Base-by-base conservation (phyloP, 139 green algal genomes). In the Gonium pectorale region DNA sequence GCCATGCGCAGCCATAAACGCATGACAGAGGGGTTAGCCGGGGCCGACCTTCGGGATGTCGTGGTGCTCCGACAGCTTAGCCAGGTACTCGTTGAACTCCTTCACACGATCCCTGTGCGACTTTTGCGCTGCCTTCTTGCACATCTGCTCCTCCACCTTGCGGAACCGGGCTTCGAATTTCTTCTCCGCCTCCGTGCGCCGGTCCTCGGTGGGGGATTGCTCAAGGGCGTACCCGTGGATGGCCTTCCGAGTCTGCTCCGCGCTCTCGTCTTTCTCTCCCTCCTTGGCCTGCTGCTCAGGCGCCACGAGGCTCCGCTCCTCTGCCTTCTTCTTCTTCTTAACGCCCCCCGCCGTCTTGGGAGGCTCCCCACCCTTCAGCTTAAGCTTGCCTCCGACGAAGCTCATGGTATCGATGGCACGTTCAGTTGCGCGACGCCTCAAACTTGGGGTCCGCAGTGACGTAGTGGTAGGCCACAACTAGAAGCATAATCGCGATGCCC, bases 11-110 rank as follows among this genome's bases (percentile, higher is more conserved):
- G 26, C 13, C 26, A 31, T 27, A 35, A 26, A 8, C 15, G 9
- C 56, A 64, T 26, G 8, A 31, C 11, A 64, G 11, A 9, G 2
- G 26, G 31, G 68, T 94, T 88, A 96, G 24, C 94, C 94, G 40
- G 94, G 94, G 0, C 94, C 93, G 13, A 98, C 95, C 66, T 95
- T 94, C 0, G 95, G 95, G 40, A 98, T 98, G 77, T 98, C 95
- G 73, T 98, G 93, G 87, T 98, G 95, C 87, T 98, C 95, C 0
- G 85, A 93, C 11, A 98, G 81, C 35, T 91, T 90, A 7, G 91
- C 86, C 37, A 98, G 88, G 74, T 97, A 90, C 35, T 95, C 92
- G 86, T 98, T 98, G 83, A 96, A 97, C 5, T 97, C 94, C 78
- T 94, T 95, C 41, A 99, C 90, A 17, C 92, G 89, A 35, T 98